Percentiles rank a stretch among this genome's conserved stretches.
These are phyloP conservation scores for Candida labiduridarum DNA, from an alignment of 1,139 yeast species.

Conservation along the genomic window DNA sequence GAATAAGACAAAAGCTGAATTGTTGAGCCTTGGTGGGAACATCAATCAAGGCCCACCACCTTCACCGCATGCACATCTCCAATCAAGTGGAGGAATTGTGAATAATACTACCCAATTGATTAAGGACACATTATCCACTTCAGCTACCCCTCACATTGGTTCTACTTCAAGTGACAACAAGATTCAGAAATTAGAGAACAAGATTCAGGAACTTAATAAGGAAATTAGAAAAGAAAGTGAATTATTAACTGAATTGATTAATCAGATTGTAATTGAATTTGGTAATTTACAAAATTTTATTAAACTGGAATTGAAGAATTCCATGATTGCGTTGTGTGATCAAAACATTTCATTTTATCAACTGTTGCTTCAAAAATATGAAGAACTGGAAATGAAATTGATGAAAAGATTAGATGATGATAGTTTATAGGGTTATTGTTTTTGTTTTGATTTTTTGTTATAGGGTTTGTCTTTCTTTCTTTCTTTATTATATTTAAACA, in stretches of 20 bases:
- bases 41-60: slow-evolving; percentile 20
- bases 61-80: slow-evolving; percentile 11
- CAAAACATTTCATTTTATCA: slow-evolving; percentile 76
- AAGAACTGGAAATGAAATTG: slow-evolving; percentile 54
- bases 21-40: slow-evolving; percentile 61
- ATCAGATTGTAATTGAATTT: slow-evolving; percentile 70
- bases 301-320: slow-evolving; percentile 70
- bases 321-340: slow-evolving; percentile 72
- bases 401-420: slow-evolving; percentile 40
- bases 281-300: slow-evolving; percentile 82
- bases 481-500: not conserved
- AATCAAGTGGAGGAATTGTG: slow-evolving; percentile 34
- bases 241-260: slow-evolving; percentile 59
- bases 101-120: slow-evolving; percentile 49
- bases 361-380: slow-evolving; percentile 74
- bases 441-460: not conserved
- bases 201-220: slow-evolving; percentile 39
- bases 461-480: not conserved
- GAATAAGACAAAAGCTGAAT: slow-evolving; percentile 68
- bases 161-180: slow-evolving; percentile 41
- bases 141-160: slow-evolving; percentile 46
- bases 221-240: slow-evolving; percentile 60
- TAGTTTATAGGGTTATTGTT: slow-evolving; percentile 3
- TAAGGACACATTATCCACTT: slow-evolving; percentile 49
- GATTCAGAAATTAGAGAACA: slow-evolving; percentile 33